Evolutionary conservation across 1,284 basidiomycete genomes (phyloP), one percentile per base, ranked within the genome.

Genomic region (Austroboletus novae-zelandiae): DNA sequence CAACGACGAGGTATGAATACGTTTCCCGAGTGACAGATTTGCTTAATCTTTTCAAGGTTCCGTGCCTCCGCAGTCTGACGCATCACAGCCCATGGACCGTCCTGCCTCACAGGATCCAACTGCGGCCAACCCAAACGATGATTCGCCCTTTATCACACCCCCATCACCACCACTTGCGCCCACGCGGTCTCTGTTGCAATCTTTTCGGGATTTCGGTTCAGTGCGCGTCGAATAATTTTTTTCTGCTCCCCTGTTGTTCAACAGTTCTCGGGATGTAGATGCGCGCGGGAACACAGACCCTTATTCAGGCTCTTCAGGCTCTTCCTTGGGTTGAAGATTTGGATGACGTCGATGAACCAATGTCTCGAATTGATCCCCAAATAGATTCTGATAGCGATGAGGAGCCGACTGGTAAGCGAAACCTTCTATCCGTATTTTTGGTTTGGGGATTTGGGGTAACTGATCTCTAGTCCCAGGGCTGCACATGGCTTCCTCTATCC

Each of bases 291-390:
- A 91, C 89, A 6, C 89, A 91, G 65, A 87, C 89, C 3, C 78
- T 91, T 45, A 91, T 91, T 42, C 89, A 91, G 70, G 89, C 87
- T 3, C 72, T 91, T 18, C 89, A 91, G 60, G 89, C 88, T 5
- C 74, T 91, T 40, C 89, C 89, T 20, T 88, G 84, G 85, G 75
- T 76, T 18, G 80, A 84, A 41, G 79, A 79, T 54, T 75, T 77
- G 13, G 86, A 89, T 52, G 78, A 81, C 50, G 82, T 86, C 32
- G 85, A 87, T 42, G 85, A 84, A 40, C 67, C 74, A 15, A 61
- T 74, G n/a, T 66, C 73, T 52, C 73, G 72, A 51, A 62, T 68
- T 8, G 71, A 66, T 45, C 67, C 72, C 15, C 61, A 49, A 37
- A 64, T 66, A 8, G 79, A 80, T 52, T 74, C 77, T 1, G 83